A percentile compares a stretch with the other conserved stretches of the same genome.
phyloP scores from a whole-genome alignment of 176 grass and related monocot species.

The Elymus sibiricus region DNA sequence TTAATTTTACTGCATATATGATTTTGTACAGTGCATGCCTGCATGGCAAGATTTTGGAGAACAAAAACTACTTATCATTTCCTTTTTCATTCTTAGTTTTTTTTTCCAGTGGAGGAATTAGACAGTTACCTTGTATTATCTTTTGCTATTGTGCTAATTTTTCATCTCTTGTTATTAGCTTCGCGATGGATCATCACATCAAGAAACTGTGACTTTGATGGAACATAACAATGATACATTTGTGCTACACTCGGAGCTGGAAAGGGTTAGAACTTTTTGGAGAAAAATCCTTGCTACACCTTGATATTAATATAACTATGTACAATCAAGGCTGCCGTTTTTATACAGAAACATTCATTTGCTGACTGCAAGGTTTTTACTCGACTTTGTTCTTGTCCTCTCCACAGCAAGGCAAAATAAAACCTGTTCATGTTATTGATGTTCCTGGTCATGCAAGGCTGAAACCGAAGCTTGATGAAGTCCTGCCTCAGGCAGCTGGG shows the following conservation, averaged over 20 bases:
- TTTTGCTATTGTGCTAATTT: conserved; percentile 5
- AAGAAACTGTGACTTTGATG: conserved; percentile 88
- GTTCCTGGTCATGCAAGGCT: conserved; percentile 87
- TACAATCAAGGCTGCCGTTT: not conserved
- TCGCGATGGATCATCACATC: conserved; percentile 87
- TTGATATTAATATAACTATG: not conserved
- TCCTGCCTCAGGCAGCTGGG: conserved; percentile 60
- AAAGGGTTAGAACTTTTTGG: conserved; percentile 45
- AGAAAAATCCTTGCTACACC: not conserved
- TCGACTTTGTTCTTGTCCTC: not conserved
- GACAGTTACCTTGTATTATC: not conserved
- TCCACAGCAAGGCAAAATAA: conserved; percentile 57
- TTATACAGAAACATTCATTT: not conserved
- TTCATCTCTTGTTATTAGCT: conserved; percentile 47
- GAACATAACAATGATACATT: conserved; percentile 74
- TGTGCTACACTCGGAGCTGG: conserved; percentile 67
- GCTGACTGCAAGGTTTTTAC: not conserved
- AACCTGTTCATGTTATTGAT: conserved; percentile 72
- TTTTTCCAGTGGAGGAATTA: not conserved
- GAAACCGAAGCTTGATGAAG: conserved; percentile 77
- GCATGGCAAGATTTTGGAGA: not conserved
- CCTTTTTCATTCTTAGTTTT: not conserved
- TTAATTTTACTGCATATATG: not conserved
- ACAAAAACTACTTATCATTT: not conserved
- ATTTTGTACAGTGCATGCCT: not conserved